Base-by-base conservation (phyloP, 2,329 filamentous ascomycete species). In the Penicillium vulpinum region DNA sequence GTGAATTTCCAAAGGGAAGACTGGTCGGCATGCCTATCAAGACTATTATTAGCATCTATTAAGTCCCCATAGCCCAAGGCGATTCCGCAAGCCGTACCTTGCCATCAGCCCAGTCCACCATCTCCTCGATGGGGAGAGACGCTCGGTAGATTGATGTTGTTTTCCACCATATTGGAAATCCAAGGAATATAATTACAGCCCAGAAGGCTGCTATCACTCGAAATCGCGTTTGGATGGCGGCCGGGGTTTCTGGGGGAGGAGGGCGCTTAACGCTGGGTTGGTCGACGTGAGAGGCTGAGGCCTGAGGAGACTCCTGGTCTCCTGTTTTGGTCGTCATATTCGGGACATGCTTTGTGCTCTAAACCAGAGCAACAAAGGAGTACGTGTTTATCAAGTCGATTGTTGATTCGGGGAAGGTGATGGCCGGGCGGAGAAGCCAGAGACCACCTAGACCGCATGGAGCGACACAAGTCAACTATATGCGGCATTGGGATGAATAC, bases 131-230 rank as follows among this genome's bases (percentile, higher is more conserved):
- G 5, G 94, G 94, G 65, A 99, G 78, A 43, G 87, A 83, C 13
- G 93, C 92, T 54, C 94, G 85, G 74, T 96, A 92, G 54, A 97
- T 96, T 0, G 90, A 89, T 4, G 94, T 99, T 0, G 94, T 97
- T 73, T 87, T 87, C 87, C 91, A 95, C 94, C 94, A 99, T 83
- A 96, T 88, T 56, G 94, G 94, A 63, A 99, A 74, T 3, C 94
- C 94, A 6, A 99, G 77, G 29, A 88, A 83, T 7, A 96, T 72
- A 7, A 96, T 90, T 36, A 97, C 86, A 5, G 86, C 79, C 94
- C 94, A 99, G 75, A 97, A 97, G 9, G 93, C 93, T 60, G 90
- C 73, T 60, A 99, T 87, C 49, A 97, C 88, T 60, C 81, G 81
- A 46, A 85, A 85, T 53, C 94, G 88, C 56, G 88, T 85, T 70